A percentile compares a stretch with the other conserved stretches of the same genome.
Evolutionary conservation across 176 grass and related monocot species (phyloP).

Genomic region (Eremochloa ophiuroides): DNA sequence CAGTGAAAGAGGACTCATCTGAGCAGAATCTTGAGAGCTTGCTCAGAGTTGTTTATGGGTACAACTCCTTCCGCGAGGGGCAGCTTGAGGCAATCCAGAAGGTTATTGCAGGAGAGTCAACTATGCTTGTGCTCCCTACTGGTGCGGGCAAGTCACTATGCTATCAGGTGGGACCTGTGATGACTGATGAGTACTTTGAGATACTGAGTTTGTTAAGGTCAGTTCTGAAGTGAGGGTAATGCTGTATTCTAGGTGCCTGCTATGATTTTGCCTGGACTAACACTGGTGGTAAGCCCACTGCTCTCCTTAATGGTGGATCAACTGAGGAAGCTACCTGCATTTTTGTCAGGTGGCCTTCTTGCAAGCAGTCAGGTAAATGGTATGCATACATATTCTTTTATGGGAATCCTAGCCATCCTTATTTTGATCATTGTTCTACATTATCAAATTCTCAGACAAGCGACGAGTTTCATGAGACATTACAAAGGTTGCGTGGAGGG

Average conservation of each 20-base stretch:
- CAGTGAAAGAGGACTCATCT: conserved; percentile 45
- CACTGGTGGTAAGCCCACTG: conserved; percentile 90
- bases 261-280: conserved; percentile 82
- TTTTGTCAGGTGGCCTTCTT: conserved; percentile 83
- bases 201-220: neutral
- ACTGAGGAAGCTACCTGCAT: conserved; percentile 79
- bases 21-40: conserved; percentile 68
- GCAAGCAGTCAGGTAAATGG: conserved; percentile 76
- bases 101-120: conserved; percentile 65
- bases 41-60: conserved; percentile 64
- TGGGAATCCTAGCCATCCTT: neutral
- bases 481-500: conserved; percentile 59
- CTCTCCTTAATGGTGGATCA: conserved; percentile 96
- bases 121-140: conserved; percentile 81
- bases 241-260: conserved; percentile 61
- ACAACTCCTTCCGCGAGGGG: conserved; percentile 66
- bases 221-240: conserved; percentile 7
- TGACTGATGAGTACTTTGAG: conserved; percentile 1
- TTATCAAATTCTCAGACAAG: conserved; percentile 46
- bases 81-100: conserved; percentile 80
- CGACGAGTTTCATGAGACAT: conserved; percentile 67
- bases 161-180: conserved; percentile 81
- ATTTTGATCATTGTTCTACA: conserved; percentile 24
- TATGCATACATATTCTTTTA: neutral
- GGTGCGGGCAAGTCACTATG: conserved; percentile 96